Evolutionary conservation across 768 basidiomycete genomes (phyloP), one percentile per base, ranked within the genome.

Genomic region (Ramaria sp.): DNA sequence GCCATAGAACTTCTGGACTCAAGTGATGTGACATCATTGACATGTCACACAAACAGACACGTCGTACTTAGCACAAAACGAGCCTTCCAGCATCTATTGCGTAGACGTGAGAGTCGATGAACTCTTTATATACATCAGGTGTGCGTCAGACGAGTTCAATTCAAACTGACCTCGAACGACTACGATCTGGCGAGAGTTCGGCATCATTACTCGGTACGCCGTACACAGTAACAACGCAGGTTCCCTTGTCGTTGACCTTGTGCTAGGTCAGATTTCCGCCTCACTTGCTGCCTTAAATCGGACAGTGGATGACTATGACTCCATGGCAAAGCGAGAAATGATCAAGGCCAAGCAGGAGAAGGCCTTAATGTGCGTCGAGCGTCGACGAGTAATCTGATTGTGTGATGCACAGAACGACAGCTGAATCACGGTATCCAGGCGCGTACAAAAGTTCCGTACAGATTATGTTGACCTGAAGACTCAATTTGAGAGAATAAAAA

Each of bases 271-370:
- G 79, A 92, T 99, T 71, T 90, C 91, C 33, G 93, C 94, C n/a
- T 93, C 91, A 9, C 75, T 99, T n/a, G 82, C 91, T 27, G 93
- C 92, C 1, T 85, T 98, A 79, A 85, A 89, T 51, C 74, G 96
- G 57, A 93, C 96, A 54, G 85, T 98, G 61, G 94, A 97, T 59
- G 96, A 99, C 66, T 98, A 95, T 66, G 94, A 97, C 64, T 86
- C 88, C 9, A 93, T 98, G 89, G 91, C 90, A 0, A 90, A 86
- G 73, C 78, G 94, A 60, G 96, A 99, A 70, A 91, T 96, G 66
- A 93, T 98, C 53, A 91, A 89, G 63, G 84, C 89, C 46, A 98
- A 96, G 72, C 86, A 93, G 70, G 95, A 97, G 73, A 98, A 98
- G 72, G 96, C 94, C 0, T 79, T 88, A 67, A 86, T 88, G 90